Evolutionary conservation across 768 basidiomycete genomes (phyloP), one percentile per base, ranked within the genome.

Genomic region (Clavulina sp.): DNA sequence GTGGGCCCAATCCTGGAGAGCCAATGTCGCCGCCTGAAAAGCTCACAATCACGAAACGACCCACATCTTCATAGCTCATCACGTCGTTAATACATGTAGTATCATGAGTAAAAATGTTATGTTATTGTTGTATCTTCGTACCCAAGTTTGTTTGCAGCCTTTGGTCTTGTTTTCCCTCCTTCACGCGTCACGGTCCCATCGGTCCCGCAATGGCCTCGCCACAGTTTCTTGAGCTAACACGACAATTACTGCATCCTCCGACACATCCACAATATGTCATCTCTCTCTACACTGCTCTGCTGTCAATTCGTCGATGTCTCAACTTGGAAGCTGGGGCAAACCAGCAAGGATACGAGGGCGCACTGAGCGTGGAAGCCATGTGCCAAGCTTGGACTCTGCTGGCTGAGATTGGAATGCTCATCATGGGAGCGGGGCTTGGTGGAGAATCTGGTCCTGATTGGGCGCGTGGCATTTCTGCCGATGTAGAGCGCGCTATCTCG

Each of bases 321-420:
- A 43, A 56, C 21, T 29, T 46, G 24, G 28, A 34, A 16, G 65
- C 68, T 2, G 67, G 69, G 9, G 36, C 30, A 16, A 28, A 28
- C 26, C 19, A 43, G 9, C 34, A 34, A 16, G 54, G 48, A 6
- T 18, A 30, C 54, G 38, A 40, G 41, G 18, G 23, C 24, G 28
- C 40, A 34, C 66, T 84, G 1, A 72, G 76, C 4, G 70, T 72
- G 4, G 72, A 73, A 48, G 61, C 78, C 5, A 82, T 84, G 58
- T 84, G 81, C 59, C 68, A 76, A 5, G 81, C 81, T 1, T 84
- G 79, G 76, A 76, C 77, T 0, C 72, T 73, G 6, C 57, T 85
- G 0, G 82, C 76, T 0, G 84, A 86, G 62, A 58, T 82, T 1
- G 83, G 81, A 2, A 69, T 84, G 60, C 68, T 68, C 54, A 69